These are phyloP conservation scores for Stagonosporopsis tanaceti DNA, from an alignment of 2,329 filamentous ascomycete species.

Conservation along the genomic window DNA sequence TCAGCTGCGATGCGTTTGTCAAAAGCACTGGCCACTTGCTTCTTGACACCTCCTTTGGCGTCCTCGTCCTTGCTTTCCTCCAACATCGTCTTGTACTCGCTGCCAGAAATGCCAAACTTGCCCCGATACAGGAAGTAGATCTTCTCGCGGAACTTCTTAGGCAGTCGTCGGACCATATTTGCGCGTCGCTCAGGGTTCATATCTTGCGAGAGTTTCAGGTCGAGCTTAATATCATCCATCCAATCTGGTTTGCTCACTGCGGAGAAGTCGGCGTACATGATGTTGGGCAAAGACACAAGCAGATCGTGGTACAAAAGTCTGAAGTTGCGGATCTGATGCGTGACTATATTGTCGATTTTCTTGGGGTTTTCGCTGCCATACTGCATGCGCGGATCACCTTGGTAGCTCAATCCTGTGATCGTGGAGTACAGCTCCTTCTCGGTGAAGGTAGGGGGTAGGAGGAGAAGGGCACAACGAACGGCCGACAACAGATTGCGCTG, in stretches of 20 bases:
- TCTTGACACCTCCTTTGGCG: constrained; percentile 67
- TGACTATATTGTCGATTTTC: constrained; percentile 94
- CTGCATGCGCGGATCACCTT: constrained; percentile 95
- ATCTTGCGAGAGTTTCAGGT: constrained; percentile 80
- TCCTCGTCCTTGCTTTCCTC: constrained; percentile 76
- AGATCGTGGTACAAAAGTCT: constrained; percentile 88
- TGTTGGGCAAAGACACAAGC: constrained; percentile 88
- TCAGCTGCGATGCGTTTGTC: constrained; percentile 85
- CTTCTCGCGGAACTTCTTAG: constrained; percentile 83
- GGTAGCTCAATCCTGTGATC: constrained; percentile 91
- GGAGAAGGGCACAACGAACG: constrained; percentile 84
- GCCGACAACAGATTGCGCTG: constrained; percentile 95
- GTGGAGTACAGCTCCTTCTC: constrained; percentile 89
- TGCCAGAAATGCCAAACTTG: constrained; percentile 83
- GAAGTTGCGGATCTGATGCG: constrained; percentile 90
- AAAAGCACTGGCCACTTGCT: constrained; percentile 81
- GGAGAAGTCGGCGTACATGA: constrained; percentile 74
- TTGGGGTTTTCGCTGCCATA: constrained; percentile 88
- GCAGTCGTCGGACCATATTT: constrained; percentile 95
- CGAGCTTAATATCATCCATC: constrained; percentile 64
- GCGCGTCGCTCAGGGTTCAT: constrained; percentile 90
- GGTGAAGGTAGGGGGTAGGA: constrained; percentile 83
- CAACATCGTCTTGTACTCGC: constrained; percentile 87
- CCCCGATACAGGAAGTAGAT: constrained; percentile 95
- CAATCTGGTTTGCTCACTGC: constrained; percentile 65